Evolutionary conservation across 345 rosid species (phyloP).

Genomic region (Ailanthus altissimus): DNA sequence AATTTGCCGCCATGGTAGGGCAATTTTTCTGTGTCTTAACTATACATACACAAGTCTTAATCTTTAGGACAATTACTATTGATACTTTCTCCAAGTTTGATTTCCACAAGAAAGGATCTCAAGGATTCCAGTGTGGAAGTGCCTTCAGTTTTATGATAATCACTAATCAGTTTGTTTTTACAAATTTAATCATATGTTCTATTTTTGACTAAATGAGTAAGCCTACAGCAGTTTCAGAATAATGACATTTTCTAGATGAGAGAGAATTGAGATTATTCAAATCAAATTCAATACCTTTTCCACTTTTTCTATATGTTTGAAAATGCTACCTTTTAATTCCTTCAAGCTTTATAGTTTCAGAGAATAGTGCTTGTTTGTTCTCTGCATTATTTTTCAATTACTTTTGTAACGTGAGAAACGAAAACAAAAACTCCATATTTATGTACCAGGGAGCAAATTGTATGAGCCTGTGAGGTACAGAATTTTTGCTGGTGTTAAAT

Average conservation of each 20-base stretch:
- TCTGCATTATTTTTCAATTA: neutral
- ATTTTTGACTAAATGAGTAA: neutral
- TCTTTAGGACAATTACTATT: too few relatives aligned
- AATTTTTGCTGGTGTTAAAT: neutral
- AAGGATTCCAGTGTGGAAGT: too few relatives aligned
- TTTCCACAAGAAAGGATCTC: too few relatives aligned
- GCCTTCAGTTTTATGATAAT: neutral
- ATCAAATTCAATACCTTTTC: too few relatives aligned
- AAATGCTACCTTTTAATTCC: too few relatives aligned
- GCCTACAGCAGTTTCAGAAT: neutral
- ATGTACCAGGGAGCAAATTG: neutral
- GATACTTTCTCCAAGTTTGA: too few relatives aligned
- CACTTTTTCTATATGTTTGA: too few relatives aligned
- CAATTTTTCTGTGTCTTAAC: too few relatives aligned
- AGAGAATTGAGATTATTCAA: too few relatives aligned
- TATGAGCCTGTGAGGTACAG: neutral
- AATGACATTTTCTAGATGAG: neutral
- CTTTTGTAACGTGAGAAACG: neutral
- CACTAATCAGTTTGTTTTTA: neutral
- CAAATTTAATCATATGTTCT: neutral
- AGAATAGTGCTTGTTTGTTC: neutral
- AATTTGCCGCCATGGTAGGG: neutral
- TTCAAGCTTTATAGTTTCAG: too few relatives aligned
- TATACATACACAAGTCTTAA: too few relatives aligned
- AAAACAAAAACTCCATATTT: neutral